Conservation (phyloP, 2,329 filamentous ascomycete species). For the Phyllosticta citribraziliensis region DNA sequence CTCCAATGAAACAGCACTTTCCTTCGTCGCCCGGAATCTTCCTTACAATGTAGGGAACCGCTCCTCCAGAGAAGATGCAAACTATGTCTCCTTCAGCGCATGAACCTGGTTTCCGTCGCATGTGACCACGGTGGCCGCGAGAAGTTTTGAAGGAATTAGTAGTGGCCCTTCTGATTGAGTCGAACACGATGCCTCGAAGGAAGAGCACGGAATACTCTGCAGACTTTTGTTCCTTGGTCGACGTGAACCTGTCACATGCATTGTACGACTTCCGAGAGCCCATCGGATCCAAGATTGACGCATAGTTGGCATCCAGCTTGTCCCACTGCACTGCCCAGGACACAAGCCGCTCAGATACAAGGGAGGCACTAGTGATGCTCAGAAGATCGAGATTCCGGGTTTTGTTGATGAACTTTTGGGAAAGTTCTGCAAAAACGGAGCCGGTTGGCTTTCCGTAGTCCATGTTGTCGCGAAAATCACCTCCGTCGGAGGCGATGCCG, state of each 20-base stretch:
- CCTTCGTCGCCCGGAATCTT: not conserved
- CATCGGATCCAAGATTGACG: too few species aligned
- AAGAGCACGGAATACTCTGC: too few species aligned
- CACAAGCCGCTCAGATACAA: not conserved
- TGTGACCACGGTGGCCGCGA: not conserved
- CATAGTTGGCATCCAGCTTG: not conserved
- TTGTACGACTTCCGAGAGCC: too few species aligned
- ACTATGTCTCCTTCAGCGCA: not conserved
- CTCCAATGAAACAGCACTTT: not conserved
- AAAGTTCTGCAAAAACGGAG: not conserved
- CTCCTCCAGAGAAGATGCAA: not conserved
- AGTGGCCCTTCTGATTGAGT: too few species aligned
- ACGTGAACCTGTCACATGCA: too few species aligned
- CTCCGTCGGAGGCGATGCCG: not conserved
- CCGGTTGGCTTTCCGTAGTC: not conserved
- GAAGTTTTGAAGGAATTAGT: too few species aligned
- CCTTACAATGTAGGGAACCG: not conserved
- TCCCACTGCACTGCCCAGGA: not conserved
- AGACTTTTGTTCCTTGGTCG: too few species aligned
- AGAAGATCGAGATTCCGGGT: not conserved
- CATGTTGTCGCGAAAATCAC: not conserved
- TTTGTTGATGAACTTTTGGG: not conserved
- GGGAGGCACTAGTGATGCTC: not conserved
- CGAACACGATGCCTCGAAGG: too few species aligned
- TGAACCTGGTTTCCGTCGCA: not conserved